Evolutionary conservation across 176 grass and related monocot species (phyloP).

Genomic region (Coix lacrymajobi): DNA sequence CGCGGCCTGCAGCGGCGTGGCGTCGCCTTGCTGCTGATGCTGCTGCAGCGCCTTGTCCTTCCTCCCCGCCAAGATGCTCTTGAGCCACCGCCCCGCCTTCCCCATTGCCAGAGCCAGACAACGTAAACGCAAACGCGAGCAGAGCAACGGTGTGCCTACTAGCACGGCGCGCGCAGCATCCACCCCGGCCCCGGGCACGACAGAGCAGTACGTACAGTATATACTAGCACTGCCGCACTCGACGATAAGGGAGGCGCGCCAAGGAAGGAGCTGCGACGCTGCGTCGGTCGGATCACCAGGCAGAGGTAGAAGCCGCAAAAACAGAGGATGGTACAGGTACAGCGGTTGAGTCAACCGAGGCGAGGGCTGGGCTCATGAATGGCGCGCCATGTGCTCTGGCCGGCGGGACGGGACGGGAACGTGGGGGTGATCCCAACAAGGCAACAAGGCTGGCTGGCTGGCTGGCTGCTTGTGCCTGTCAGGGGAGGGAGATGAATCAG

Average conservation of each 20-base stretch:
- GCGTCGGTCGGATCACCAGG: background rate
- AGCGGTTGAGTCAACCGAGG: constrained; percentile 6
- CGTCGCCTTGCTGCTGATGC: constrained; percentile 30
- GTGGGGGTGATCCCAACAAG: constrained; percentile 16
- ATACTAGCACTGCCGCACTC: background rate
- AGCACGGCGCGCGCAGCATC: background rate
- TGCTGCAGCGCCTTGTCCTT: constrained; percentile 11
- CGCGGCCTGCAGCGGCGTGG: constrained; percentile 10
- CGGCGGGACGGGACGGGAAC: constrained; percentile 21
- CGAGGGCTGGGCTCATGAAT: constrained; percentile 1
- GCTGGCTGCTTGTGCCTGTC: background rate
- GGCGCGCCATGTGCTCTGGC: constrained; percentile 32
- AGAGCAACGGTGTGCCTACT: background rate
- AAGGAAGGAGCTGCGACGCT: background rate
- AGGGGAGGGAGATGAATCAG: too few species aligned
- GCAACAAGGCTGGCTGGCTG: background rate
- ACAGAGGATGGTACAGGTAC: background rate
- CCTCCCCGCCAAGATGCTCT: constrained; percentile 41
- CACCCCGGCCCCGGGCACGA: background rate
- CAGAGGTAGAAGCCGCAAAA: background rate
- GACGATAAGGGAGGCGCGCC: background rate
- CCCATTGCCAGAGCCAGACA: constrained; percentile 37
- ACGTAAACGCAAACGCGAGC: background rate
- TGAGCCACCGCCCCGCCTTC: constrained; percentile 80
- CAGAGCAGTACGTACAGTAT: background rate